phyloP scores from a whole-genome alignment of 2,329 filamentous ascomycete species.

The Orbilia blumenaviensis region DNA sequence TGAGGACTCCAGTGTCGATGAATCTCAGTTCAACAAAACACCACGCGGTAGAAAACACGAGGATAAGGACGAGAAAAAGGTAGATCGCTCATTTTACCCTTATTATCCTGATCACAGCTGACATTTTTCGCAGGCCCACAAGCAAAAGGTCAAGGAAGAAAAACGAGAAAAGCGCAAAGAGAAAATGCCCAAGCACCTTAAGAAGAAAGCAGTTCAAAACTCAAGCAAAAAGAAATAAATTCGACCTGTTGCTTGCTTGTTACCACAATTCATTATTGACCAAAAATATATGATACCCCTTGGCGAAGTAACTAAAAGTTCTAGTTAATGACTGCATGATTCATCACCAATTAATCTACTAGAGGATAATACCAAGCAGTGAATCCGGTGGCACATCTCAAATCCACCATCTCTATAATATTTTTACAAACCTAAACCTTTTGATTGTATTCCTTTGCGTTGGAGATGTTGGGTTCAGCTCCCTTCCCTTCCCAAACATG shows the following conservation, averaged over 20 bases:
- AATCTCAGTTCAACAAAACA: conserved; percentile 63
- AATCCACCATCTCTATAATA: no score
- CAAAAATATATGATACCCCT: conserved; percentile 36
- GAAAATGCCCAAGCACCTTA: conserved; percentile 95
- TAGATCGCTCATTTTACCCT: conserved; percentile 59
- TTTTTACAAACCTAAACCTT: no score
- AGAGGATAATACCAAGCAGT: no score
- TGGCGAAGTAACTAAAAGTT: neutral
- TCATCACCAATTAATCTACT: neutral
- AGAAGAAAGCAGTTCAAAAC: conserved; percentile 81
- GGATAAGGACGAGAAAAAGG: conserved; percentile 89
- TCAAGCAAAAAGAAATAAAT: conserved; percentile 67
- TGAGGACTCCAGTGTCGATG: conserved; percentile 31
- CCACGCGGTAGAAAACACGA: conserved; percentile 86
- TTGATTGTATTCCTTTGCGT: neutral
- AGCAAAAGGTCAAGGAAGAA: conserved; percentile 90
- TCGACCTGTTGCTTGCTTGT: neutral
- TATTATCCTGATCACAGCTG: conserved; percentile 4
- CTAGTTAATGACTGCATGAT: no score
- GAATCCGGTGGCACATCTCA: no score
- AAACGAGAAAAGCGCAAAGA: conserved; percentile 91
- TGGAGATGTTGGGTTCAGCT: conserved; percentile 10
- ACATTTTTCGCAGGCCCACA: conserved; percentile 69
- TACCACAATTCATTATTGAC: neutral
- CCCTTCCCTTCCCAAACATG: no score